These are phyloP conservation scores for Solanum tacnaense DNA, from an alignment of 257 asterid genomes.

Conservation along the genomic window DNA sequence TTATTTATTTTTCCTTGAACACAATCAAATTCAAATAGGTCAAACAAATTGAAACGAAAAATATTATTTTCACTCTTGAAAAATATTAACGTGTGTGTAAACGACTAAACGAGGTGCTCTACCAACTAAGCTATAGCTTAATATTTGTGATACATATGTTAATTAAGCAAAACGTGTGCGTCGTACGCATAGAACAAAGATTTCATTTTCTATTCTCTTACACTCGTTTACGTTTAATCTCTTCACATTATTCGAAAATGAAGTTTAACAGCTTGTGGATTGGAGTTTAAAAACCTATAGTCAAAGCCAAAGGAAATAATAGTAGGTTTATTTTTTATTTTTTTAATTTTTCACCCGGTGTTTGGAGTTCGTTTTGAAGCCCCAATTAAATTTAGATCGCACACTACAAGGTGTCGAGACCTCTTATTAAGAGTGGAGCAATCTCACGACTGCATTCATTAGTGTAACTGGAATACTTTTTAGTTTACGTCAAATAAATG, in stretches of 20 bases:
- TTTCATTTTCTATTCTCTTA: background rate
- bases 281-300: background rate
- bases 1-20: no score
- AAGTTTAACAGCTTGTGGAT: background rate
- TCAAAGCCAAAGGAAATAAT: background rate
- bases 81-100: background rate
- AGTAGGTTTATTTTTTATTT: background rate
- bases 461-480: background rate
- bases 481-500: background rate
- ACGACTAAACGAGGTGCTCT: background rate
- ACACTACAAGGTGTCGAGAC: accelerated
- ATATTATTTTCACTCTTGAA: background rate
- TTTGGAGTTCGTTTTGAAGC: accelerated
- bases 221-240: background rate
- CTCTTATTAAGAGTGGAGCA: no score
- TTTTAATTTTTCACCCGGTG: no score
- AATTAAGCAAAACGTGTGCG: background rate
- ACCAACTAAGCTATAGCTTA: background rate
- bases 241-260: background rate
- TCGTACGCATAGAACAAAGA: background rate
- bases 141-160: background rate
- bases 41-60: no score
- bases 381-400: no score
- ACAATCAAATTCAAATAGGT: background rate
- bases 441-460: no score